These are phyloP conservation scores for Solanum virginianum DNA, from an alignment of 257 asterid genomes.

Conservation along the genomic window DNA sequence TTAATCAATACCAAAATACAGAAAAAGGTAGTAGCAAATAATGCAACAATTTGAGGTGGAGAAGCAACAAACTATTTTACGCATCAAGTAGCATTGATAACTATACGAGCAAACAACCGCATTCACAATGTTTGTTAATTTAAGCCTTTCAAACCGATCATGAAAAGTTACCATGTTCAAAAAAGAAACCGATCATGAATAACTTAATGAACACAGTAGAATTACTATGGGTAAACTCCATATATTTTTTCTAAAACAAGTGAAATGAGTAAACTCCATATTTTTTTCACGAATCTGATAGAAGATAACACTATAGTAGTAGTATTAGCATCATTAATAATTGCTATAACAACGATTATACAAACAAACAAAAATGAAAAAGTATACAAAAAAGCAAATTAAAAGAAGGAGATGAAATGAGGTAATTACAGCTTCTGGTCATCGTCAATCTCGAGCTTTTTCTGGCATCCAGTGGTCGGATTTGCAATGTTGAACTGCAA, in stretches of 20 bases:
- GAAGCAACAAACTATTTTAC: background rate
- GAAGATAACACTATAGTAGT: background rate
- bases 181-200: background rate
- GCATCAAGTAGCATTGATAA: background rate
- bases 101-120: background rate
- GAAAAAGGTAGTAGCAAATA: background rate
- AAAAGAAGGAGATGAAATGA: background rate
- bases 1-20: background rate
- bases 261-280: background rate
- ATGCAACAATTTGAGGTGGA: background rate
- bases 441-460: background rate
- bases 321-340: background rate
- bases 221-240: background rate
- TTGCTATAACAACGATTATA: background rate
- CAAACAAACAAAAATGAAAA: background rate
- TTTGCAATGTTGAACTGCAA: background rate
- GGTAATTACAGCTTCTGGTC: background rate
- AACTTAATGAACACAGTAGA: background rate
- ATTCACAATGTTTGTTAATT: background rate
- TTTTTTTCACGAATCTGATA: background rate
- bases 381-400: background rate
- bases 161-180: too few species aligned
- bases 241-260: background rate
- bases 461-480: conserved; percentile 1
- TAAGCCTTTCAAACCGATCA: background rate